Conservation (phyloP, 108 stramenopile species). For the Nannochloropsis salina region DNA sequence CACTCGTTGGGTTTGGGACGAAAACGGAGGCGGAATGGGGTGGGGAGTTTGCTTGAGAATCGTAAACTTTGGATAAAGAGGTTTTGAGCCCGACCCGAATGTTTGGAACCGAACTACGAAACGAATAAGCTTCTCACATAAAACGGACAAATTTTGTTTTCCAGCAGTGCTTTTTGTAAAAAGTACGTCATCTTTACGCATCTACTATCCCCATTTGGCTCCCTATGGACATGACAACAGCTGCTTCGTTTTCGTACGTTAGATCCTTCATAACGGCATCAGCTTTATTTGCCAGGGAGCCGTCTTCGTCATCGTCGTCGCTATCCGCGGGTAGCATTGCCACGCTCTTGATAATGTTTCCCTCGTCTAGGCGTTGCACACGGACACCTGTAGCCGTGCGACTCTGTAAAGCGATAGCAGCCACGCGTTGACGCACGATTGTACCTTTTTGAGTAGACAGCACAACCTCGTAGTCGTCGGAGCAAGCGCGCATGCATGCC, state of each 20-base stretch:
- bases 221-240: neutral
- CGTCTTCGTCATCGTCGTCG: neutral
- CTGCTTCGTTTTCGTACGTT: neutral
- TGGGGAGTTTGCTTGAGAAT: no score
- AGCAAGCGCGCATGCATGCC: constrained; percentile 65
- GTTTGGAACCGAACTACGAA: no score
- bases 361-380: constrained; percentile 72
- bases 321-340: constrained; percentile 35
- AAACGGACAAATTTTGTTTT: no score
- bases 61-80: no score
- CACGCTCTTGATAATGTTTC: constrained; percentile 58
- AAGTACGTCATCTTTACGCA: no score
- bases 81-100: no score
- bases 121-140: no score
- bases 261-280: neutral
- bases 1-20: no score
- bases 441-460: constrained; percentile 76
- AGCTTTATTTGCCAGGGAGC: neutral
- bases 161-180: no score
- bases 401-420: constrained; percentile 66
- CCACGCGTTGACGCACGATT: constrained; percentile 77
- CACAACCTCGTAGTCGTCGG: constrained; percentile 78
- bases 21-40: no score
- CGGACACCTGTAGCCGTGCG: constrained; percentile 77
- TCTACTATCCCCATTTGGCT: no score